Evolutionary conservation across 345 rosid genomes (phyloP).

Genomic region (Sisymbrium altissimum): DNA sequence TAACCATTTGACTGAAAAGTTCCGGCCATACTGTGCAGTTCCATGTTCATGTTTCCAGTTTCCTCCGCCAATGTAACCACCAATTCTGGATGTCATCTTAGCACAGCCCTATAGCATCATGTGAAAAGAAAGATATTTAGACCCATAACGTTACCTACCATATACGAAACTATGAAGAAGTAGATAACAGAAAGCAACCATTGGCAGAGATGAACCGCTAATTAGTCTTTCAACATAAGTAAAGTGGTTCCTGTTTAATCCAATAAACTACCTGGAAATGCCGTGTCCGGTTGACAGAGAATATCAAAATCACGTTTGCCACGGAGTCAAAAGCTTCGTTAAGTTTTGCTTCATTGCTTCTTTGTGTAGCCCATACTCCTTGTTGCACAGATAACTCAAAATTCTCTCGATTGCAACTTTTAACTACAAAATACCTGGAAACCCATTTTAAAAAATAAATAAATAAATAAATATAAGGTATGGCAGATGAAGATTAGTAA

Average conservation of each 20-base stretch:
- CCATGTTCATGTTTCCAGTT: slow-evolving; percentile 99
- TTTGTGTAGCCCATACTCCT: slow-evolving; percentile 99
- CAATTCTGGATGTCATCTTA: slow-evolving; percentile 94
- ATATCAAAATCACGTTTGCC: slow-evolving; percentile 87
- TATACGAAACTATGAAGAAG: neutral
- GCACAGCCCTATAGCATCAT: slow-evolving; percentile 79
- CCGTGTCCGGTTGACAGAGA: slow-evolving; percentile 93
- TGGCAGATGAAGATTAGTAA: neutral
- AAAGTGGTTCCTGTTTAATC: neutral
- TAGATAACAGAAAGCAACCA: slow-evolving; percentile 10
- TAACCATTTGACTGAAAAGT: slow-evolving; percentile 98
- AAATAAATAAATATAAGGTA: slow-evolving; percentile 26
- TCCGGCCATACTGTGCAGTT: slow-evolving; percentile 94
- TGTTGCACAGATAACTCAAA: slow-evolving; percentile 96
- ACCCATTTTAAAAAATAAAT: slow-evolving; percentile 18
- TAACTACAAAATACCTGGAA: slow-evolving; percentile 92
- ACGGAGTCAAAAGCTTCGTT: slow-evolving; percentile 94
- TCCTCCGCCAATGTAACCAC: slow-evolving; percentile 86
- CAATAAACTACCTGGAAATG: slow-evolving; percentile 82
- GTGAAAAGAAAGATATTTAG: neutral
- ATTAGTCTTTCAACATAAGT: neutral
- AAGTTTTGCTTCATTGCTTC: slow-evolving; percentile 97
- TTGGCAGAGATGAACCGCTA: neutral
- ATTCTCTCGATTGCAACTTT: slow-evolving; percentile 96
- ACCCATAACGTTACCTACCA: neutral